A percentile compares a stretch with the other conserved stretches of the same genome.
phyloP scores from a whole-genome alignment of 495 filamentous ascomycete genomes.

The Penicillium chermesinum region DNA sequence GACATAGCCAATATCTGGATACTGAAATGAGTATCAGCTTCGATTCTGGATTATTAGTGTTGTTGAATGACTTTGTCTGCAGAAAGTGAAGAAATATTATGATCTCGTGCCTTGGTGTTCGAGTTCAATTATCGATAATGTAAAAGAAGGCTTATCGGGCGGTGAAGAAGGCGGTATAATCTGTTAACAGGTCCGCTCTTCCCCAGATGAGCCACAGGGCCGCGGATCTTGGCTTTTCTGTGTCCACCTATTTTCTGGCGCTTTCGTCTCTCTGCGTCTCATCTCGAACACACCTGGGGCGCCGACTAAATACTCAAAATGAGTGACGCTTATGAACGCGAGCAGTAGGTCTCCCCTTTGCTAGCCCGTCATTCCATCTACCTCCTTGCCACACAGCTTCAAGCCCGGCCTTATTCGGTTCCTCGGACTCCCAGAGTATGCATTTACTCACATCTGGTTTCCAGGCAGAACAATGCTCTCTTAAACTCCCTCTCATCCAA shows the following conservation, averaged over 20 bases:
- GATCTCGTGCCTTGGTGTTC: too few relatives aligned
- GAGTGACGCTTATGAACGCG: conserved; percentile 94
- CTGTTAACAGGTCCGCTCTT: not conserved
- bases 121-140: too few relatives aligned
- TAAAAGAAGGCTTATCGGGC: too few relatives aligned
- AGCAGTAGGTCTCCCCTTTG: conserved; percentile 48
- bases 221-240: not conserved
- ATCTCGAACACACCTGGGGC: not conserved
- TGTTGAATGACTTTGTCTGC: too few relatives aligned
- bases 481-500: conserved; percentile 86
- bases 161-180: not conserved
- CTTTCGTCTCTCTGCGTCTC: not conserved
- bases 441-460: not conserved
- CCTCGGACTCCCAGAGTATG: not conserved
- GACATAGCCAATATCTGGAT: too few relatives aligned
- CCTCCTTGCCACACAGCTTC: not conserved
- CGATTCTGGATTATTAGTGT: too few relatives aligned
- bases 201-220: not conserved
- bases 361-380: not conserved
- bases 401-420: not conserved
- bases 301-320: conserved; percentile 42
- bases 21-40: too few relatives aligned
- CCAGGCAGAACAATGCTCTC: conserved; percentile 88
- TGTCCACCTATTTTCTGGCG: not conserved
- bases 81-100: too few relatives aligned